These are phyloP conservation scores for Termitomyces sp. DNA, from an alignment of 768 basidiomycete species.

Conservation along the genomic window DNA sequence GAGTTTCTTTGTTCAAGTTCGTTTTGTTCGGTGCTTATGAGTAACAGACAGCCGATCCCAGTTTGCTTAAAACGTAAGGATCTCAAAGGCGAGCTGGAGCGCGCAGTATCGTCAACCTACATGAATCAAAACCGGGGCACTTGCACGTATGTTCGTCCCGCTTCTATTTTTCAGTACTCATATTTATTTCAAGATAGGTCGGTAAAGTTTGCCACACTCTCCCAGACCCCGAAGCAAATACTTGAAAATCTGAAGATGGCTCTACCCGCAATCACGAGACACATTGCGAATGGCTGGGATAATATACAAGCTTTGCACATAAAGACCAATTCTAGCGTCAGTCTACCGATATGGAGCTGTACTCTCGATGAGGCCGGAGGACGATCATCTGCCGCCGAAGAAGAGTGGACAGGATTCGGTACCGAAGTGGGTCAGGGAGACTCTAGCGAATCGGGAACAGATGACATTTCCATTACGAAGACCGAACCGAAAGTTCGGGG, in stretches of 20 bases:
- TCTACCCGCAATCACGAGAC: slow-evolving; percentile 66
- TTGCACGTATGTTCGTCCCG: slow-evolving; percentile 64
- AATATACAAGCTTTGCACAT: slow-evolving; percentile 87
- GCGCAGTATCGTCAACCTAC: slow-evolving; percentile 90
- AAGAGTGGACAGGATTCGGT: background rate
- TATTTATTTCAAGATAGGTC: slow-evolving; percentile 41
- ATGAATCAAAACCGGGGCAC: slow-evolving; percentile 95
- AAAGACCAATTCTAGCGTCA: slow-evolving; percentile 81
- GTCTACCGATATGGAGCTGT: slow-evolving; percentile 90
- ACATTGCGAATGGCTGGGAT: slow-evolving; percentile 80
- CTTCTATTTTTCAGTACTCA: background rate
- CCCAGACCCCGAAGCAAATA: slow-evolving; percentile 70
- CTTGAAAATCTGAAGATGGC: slow-evolving; percentile 74
- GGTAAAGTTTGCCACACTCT: slow-evolving; percentile 74
- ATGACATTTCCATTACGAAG: background rate
- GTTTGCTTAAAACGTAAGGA: slow-evolving; percentile 87
- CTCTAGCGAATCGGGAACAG: background rate
- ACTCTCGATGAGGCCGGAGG: slow-evolving; percentile 56
- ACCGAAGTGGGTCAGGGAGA: background rate
- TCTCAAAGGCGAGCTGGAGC: slow-evolving; percentile 88
- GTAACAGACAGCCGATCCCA: slow-evolving; percentile 84
- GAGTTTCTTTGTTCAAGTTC: slow-evolving; percentile 21
- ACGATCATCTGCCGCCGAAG: slow-evolving; percentile 40
- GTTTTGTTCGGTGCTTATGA: slow-evolving; percentile 6
- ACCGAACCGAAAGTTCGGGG: background rate